Evolutionary conservation across 78 protist genomes (phyloP).

Genomic region (Acrasis kona): DNA sequence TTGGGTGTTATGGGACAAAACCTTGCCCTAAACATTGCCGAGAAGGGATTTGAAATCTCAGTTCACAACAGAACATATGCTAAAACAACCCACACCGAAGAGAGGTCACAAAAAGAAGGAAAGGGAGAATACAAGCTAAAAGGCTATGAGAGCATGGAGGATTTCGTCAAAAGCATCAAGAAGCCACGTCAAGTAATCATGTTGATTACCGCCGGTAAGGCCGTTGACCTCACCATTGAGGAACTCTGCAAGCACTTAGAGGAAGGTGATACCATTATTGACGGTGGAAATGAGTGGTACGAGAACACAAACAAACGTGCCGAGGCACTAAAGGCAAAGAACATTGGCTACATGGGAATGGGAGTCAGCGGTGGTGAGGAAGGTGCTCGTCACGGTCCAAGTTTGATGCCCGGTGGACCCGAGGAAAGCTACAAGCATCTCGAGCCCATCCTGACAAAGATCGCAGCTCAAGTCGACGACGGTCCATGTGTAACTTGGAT

Average conservation of each 20-base stretch:
- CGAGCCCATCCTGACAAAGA: slow-evolving; percentile 59
- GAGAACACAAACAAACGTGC: slow-evolving; percentile 64
- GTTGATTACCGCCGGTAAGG: slow-evolving; percentile 82
- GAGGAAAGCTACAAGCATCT: slow-evolving; percentile 38
- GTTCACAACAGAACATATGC: slow-evolving; percentile 56
- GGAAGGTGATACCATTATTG: slow-evolving; percentile 82
- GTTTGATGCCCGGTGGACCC: slow-evolving; percentile 96
- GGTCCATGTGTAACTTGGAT: slow-evolving; percentile 79
- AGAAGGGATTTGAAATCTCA: slow-evolving; percentile 61
- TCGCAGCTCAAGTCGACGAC: slow-evolving; percentile 63
- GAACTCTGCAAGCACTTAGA: slow-evolving; percentile 44
- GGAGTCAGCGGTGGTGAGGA: slow-evolving; percentile 98
- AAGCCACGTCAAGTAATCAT: slow-evolving; percentile 78
- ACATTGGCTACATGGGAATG: slow-evolving; percentile 70
- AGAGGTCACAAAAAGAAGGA: slow-evolving; percentile 3
- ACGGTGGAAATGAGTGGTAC: slow-evolving; percentile 89
- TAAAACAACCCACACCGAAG: slow-evolving; percentile 8
- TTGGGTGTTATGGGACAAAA: slow-evolving; percentile 96
- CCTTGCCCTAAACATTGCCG: slow-evolving; percentile 86
- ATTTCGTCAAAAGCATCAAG: slow-evolving; percentile 45
- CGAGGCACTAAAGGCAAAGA: slow-evolving; percentile 37
- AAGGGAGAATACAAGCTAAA: neutral
- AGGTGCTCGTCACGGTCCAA: slow-evolving; percentile 94
- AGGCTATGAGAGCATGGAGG: slow-evolving; percentile 27
- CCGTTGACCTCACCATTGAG: slow-evolving; percentile 66